Conservation (phyloP, 1,139 yeast genomes). For the Yamadazyma oceani region DNA sequence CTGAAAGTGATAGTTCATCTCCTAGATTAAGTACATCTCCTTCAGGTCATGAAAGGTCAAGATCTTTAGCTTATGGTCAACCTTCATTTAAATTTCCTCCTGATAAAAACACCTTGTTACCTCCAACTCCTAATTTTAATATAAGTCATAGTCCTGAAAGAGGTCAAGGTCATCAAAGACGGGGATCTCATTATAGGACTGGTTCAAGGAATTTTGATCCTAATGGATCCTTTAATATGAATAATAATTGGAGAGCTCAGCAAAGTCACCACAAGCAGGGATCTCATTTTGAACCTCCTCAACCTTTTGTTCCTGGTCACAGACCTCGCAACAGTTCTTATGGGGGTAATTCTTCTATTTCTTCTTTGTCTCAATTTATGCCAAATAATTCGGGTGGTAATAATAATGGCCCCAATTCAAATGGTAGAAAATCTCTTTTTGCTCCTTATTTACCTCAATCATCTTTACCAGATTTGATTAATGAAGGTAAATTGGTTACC, state of each 20-base stretch:
- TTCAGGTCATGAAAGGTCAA: constrained; percentile 30
- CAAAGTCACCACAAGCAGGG: constrained; percentile 29
- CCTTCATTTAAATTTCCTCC: constrained; percentile 48
- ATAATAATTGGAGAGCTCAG: constrained; percentile 64
- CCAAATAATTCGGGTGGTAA: constrained; percentile 26
- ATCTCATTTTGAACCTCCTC: constrained; percentile 49
- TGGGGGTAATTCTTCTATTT: constrained; percentile 59
- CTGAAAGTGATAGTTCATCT: constrained; percentile 15
- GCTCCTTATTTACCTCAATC: constrained; percentile 96
- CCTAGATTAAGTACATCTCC: constrained; percentile 21
- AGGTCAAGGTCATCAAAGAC: constrained; percentile 34
- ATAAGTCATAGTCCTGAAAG: constrained; percentile 44
- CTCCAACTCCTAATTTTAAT: constrained; percentile 48
- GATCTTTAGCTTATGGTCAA: constrained; percentile 46
- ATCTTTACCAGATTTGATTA: constrained; percentile 82
- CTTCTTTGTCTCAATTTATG: constrained; percentile 51
- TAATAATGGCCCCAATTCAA: constrained; percentile 24
- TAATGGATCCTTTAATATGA: constrained; percentile 41
- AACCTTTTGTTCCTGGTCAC: constrained; percentile 74
- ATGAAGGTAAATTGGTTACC: constrained; percentile 88
- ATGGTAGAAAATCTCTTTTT: constrained; percentile 79
- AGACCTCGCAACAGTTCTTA: constrained; percentile 67
- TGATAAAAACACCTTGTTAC: constrained; percentile 33
- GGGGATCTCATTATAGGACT: constrained; percentile 55
- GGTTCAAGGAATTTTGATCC: constrained; percentile 59